Evolutionary conservation across 2,329 filamentous ascomycete genomes (phyloP).

Genomic region (Penicillium sp.): DNA sequence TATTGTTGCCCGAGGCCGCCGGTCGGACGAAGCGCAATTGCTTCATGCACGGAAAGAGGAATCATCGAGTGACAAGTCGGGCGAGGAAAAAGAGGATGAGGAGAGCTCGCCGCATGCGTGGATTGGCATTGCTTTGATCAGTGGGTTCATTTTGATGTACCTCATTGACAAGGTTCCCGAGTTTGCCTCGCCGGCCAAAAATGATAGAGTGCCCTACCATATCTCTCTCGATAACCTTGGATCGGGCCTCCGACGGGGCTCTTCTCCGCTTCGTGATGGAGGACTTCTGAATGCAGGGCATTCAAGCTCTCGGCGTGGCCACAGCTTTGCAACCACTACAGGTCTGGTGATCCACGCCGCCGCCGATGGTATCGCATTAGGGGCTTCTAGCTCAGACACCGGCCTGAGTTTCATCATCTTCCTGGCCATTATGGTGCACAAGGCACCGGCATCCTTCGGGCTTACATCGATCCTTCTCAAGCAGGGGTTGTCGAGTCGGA

Average conservation of each 20-base stretch:
- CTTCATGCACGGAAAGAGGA: slow-evolving; percentile 26
- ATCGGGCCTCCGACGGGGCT: slow-evolving; percentile 47
- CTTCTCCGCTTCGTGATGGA: slow-evolving; percentile 39
- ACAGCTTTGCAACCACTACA: slow-evolving; percentile 74
- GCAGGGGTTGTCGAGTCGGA: slow-evolving; percentile 83
- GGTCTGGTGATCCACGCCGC: slow-evolving; percentile 95
- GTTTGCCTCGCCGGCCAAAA: slow-evolving; percentile 63
- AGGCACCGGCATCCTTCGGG: slow-evolving; percentile 92
- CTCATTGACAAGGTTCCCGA: slow-evolving; percentile 81
- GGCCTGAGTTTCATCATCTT: slow-evolving; percentile 89
- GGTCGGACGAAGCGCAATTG: slow-evolving; percentile 17
- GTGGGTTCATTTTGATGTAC: slow-evolving; percentile 95
- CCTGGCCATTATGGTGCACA: slow-evolving; percentile 94
- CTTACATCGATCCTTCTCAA: slow-evolving; percentile 85
- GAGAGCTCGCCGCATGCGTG: slow-evolving; percentile 62
- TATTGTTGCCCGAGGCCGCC: neutral
- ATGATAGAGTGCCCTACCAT: slow-evolving; percentile 67
- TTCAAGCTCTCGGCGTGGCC: slow-evolving; percentile 35
- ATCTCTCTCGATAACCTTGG: slow-evolving; percentile 83
- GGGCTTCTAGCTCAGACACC: slow-evolving; percentile 76
- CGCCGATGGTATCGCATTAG: slow-evolving; percentile 92
- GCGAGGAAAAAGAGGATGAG: slow-evolving; percentile 40
- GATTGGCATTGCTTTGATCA: slow-evolving; percentile 78
- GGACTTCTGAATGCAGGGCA: slow-evolving; percentile 33
- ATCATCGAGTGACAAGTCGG: slow-evolving; percentile 33